Evolutionary conservation across 2,329 filamentous ascomycete species (phyloP), one percentile per base, ranked within the genome.

Genomic region (Bipolaris cookei): DNA sequence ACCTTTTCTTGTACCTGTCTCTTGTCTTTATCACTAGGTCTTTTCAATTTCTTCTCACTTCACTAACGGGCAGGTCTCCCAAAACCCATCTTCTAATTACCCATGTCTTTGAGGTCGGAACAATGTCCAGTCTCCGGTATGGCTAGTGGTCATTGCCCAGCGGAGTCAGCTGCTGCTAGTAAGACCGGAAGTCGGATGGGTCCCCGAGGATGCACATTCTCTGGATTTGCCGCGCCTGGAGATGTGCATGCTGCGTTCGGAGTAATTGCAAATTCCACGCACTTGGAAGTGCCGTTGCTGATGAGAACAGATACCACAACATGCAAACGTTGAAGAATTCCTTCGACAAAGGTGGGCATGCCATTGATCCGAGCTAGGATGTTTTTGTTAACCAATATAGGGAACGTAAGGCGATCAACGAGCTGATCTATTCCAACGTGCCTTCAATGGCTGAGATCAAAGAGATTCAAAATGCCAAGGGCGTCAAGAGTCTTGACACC

Each of bases 401-500:
- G 53, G 67, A 70, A 55, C 65, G 67, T 13, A 70, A 67, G 48
- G 64, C 67, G 5, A 68, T 70, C 53, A 70, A 68, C 28, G 65
- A 70, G 53, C 30, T 70, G 20, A 56, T 70, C n/a, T 69, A 69
- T 43, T 67, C 65, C 3, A 65, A 64, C 21, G 58, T 64, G 11
- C 67, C 67, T 25, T 68, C 65, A 4, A 70, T 70, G 67, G 51
- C 51, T n/a, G 62, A 67, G 46, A 68, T 68, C 51, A 66, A 67
- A 43, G 62, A 67, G 20, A 61, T 67, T 5, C 64, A 70, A 34
- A 67, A 65, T 28, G 54, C 64, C 4, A 66, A 71, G 66, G 30
- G 77, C 18, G 68, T 79, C 32, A 81, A 79, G 53, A 80, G 81
- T 56, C 77, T 84, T 30, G 83, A 84, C 61, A 70, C 74, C 5